These are phyloP conservation scores for Pistacia vera DNA, from an alignment of 345 rosid species.

Conservation along the genomic window DNA sequence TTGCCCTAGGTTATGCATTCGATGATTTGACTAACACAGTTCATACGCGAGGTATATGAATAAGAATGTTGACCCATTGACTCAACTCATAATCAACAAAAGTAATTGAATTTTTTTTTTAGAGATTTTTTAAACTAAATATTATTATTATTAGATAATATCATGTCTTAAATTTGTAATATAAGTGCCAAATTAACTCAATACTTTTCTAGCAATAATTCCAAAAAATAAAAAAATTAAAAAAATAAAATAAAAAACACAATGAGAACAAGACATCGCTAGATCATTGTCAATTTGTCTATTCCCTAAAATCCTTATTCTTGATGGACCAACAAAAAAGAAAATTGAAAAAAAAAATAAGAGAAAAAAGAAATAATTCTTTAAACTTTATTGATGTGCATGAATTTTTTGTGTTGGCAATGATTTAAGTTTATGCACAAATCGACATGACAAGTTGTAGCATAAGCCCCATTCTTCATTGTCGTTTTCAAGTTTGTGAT, in stretches of 20 bases:
- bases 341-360: no score
- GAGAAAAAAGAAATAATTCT: conserved; percentile 1
- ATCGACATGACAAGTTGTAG: conserved; percentile 15
- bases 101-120: no score
- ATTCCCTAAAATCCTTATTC: neutral
- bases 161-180: neutral
- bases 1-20: no score
- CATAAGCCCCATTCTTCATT: conserved; percentile 3
- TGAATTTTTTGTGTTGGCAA: conserved; percentile 8
- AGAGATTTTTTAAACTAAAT: no score
- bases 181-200: neutral
- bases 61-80: no score
- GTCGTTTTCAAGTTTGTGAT: conserved; percentile 4
- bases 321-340: conserved; percentile 9
- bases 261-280: neutral
- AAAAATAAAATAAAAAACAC: no score
- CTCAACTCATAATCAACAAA: no score
- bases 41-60: no score
- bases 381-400: conserved; percentile 4
- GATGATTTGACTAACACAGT: no score
- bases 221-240: no score
- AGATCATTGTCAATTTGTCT: no score
- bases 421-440: neutral
- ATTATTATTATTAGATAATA: no score
- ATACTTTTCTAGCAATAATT: neutral